A percentile compares a stretch with the other conserved stretches of the same genome.
Evolutionary conservation across 1,284 basidiomycete genomes (phyloP).

Genomic region (Ustilago vetiveriae): DNA sequence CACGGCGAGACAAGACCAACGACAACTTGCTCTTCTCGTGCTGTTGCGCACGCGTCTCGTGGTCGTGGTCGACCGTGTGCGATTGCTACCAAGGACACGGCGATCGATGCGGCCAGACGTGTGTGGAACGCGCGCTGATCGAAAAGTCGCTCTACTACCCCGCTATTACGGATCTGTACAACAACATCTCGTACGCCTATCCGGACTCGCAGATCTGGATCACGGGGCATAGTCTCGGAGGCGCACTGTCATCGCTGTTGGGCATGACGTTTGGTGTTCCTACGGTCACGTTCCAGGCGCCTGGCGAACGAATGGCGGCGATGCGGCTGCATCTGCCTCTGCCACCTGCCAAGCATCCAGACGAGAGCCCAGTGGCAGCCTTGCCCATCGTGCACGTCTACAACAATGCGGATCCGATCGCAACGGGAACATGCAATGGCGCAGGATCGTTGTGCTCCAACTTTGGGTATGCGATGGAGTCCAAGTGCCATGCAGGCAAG

Average conservation of each 20-base stretch:
- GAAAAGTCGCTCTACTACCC: conserved; percentile 90
- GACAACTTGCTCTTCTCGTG: conserved; percentile 98
- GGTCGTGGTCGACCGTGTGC: conserved; percentile 94
- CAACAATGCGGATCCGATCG: conserved; percentile 80
- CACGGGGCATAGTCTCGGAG: conserved; percentile 88
- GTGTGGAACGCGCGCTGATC: conserved; percentile 80
- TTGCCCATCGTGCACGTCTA: conserved; percentile 76
- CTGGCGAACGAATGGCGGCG: conserved; percentile 88
- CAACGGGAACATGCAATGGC: conserved; percentile 65
- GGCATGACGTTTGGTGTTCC: conserved; percentile 92
- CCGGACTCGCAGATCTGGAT: conserved; percentile 93
- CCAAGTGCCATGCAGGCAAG: conserved; percentile 81
- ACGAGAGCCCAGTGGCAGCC: conserved; percentile 50
- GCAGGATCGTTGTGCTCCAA: conserved; percentile 57
- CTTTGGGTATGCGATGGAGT: conserved; percentile 65
- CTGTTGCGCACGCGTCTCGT: conserved; percentile 93
- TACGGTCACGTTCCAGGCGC: conserved; percentile 87
- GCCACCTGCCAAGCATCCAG: conserved; percentile 67
- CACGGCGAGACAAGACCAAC: conserved; percentile 90
- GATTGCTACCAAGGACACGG: conserved; percentile 75
- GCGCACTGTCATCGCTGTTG: conserved; percentile 83
- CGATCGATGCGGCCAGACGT: conserved; percentile 78
- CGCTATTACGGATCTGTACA: conserved; percentile 76
- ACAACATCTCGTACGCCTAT: conserved; percentile 83
- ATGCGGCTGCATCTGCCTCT: conserved; percentile 84